Conservation (phyloP, 2,329 filamentous ascomycete species). For the Sporothrix phasma region DNA sequence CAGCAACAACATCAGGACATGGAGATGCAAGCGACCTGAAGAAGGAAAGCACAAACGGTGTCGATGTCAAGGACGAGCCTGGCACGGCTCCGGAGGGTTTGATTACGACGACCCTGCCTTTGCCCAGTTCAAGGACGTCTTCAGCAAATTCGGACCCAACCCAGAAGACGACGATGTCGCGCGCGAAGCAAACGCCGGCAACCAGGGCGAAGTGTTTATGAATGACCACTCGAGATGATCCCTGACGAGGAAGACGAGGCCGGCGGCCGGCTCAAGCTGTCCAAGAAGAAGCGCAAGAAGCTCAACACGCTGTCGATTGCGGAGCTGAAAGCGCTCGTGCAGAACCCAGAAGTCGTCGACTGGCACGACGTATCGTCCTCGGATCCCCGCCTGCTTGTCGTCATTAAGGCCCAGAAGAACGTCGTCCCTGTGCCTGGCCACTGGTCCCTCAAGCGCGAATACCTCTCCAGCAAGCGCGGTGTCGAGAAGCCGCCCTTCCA, state of each 20-base stretch:
- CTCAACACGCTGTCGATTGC: slow-evolving; percentile 85
- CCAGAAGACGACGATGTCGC: slow-evolving; percentile 52
- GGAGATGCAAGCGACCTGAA: background rate
- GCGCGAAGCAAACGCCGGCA: slow-evolving; percentile 56
- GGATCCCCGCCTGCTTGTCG: slow-evolving; percentile 79
- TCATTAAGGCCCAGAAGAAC: slow-evolving; percentile 91
- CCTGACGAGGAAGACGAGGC: slow-evolving; percentile 64
- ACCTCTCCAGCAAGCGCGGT: slow-evolving; percentile 90
- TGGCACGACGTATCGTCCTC: slow-evolving; percentile 93
- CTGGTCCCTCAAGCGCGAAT: slow-evolving; percentile 95
- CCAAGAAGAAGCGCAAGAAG: slow-evolving; percentile 90
- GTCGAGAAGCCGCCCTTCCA: slow-evolving; percentile 92
- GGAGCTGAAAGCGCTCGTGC: slow-evolving; percentile 85
- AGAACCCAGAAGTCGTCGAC: slow-evolving; percentile 87
- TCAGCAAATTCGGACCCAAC: slow-evolving; percentile 64
- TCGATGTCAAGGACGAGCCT: slow-evolving; percentile 24
- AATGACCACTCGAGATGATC: slow-evolving; percentile 77
- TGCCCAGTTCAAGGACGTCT: slow-evolving; percentile 72
- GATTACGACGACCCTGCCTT: slow-evolving; percentile 65
- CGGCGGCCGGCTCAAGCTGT: slow-evolving; percentile 49
- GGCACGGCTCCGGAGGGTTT: slow-evolving; percentile 33
- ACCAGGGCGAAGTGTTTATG: slow-evolving; percentile 78
- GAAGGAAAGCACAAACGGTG: slow-evolving; percentile 18
- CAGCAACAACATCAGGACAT: slow-evolving; percentile 2
- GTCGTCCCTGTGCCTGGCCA: slow-evolving; percentile 89